These are phyloP conservation scores for Biancaea sappan DNA, from an alignment of 306 rosid species.

Conservation along the genomic window DNA sequence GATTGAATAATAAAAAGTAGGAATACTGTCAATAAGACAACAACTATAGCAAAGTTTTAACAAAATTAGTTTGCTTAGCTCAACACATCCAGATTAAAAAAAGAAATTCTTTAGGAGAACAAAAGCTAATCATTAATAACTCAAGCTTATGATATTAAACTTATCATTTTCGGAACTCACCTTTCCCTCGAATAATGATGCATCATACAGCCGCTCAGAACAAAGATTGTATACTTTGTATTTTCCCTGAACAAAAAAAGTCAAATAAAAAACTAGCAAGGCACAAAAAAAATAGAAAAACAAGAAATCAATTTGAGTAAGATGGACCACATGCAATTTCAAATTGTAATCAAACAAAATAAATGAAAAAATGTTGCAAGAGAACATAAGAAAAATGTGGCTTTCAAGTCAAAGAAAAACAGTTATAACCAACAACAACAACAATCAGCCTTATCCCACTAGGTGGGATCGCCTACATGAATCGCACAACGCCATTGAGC, in stretches of 20 bases:
- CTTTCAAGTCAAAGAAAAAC: neutral
- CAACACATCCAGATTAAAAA: neutral
- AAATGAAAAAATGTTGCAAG: slow-evolving; percentile 18
- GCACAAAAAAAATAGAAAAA: slow-evolving; percentile 27
- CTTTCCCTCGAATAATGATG: slow-evolving; percentile 96
- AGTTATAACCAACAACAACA: too few species aligned
- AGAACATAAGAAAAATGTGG: neutral
- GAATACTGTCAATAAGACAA: slow-evolving; percentile 2
- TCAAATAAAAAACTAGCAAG: slow-evolving; percentile 22
- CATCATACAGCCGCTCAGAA: slow-evolving; percentile 97
- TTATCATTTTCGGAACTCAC: slow-evolving; percentile 46
- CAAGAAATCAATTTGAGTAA: slow-evolving; percentile 3
- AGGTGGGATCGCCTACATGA: too few species aligned
- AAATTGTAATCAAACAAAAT: slow-evolving; percentile 8
- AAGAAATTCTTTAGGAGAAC: neutral
- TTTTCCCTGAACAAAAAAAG: slow-evolving; percentile 64
- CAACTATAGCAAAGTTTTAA: neutral
- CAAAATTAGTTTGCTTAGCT: neutral
- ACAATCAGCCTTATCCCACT: too few species aligned
- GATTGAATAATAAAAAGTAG: slow-evolving; percentile 20
- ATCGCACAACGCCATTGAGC: too few species aligned
- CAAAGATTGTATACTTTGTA: slow-evolving; percentile 98
- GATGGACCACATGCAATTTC: slow-evolving; percentile 11
- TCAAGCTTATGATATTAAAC: slow-evolving; percentile 7
- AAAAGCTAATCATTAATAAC: neutral